These are phyloP conservation scores for Torrubiellomyces zombiae DNA, from an alignment of 2,329 filamentous ascomycete genomes.

Conservation along the genomic window DNA sequence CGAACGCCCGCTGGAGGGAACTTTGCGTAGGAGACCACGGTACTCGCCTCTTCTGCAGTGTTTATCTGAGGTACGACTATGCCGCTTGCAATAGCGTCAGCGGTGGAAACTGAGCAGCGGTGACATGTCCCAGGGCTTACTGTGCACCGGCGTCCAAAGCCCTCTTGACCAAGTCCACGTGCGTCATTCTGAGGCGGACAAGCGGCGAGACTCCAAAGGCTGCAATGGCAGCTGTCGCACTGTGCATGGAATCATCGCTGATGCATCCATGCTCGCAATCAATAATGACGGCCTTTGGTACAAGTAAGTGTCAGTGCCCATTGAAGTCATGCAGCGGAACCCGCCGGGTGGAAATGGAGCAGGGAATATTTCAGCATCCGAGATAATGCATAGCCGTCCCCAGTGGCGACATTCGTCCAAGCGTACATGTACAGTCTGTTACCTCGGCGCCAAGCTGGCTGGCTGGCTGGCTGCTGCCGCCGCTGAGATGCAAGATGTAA, in stretches of 20 bases:
- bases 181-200: slow-evolving; percentile 18
- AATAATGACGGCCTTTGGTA: slow-evolving; percentile 28
- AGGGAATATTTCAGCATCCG: no score
- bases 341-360: no score
- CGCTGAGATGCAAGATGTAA: no score
- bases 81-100: slow-evolving; percentile 9
- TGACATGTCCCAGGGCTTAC: background rate
- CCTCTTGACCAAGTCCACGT: slow-evolving; percentile 21
- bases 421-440: no score
- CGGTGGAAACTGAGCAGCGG: background rate
- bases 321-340: no score
- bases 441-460: no score
- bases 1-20: slow-evolving; percentile 26
- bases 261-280: slow-evolving; percentile 29
- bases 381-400: no score
- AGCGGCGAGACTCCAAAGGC: slow-evolving; percentile 22
- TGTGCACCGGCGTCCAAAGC: slow-evolving; percentile 27
- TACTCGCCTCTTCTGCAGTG: slow-evolving; percentile 20
- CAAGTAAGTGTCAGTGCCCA: background rate
- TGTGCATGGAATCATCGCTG: slow-evolving; percentile 25
- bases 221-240: slow-evolving; percentile 25
- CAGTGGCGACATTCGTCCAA: no score
- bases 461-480: no score
- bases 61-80: slow-evolving; percentile 27
- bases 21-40: slow-evolving; percentile 23